Evolutionary conservation across 2,329 filamentous ascomycete species (phyloP), one percentile per base, ranked within the genome.

Genomic region (Macrophomina phaseolina): DNA sequence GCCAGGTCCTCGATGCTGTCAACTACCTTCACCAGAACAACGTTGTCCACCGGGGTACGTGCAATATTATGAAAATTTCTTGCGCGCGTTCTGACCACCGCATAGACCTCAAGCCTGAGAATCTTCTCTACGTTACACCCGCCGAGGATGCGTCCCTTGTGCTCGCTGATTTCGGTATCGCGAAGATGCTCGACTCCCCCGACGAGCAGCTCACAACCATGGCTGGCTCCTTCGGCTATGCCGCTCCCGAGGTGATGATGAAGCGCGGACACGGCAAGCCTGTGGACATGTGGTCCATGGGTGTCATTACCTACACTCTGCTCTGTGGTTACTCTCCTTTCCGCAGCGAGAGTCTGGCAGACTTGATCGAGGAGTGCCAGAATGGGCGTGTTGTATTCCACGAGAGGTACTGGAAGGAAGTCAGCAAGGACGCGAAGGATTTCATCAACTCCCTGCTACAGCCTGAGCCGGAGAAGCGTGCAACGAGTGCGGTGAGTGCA

Each of bases 281-380:
- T 4, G 95, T 98, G 40, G 95, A 99, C 77, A 97, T 99, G 92
- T 99, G 95, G 95, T 98, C 95, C 3, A 87, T 99, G 81, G 95
- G 95, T 69, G 95, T 99, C 75, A 99, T 99, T 75, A 98, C 95
- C 49, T 99, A 99, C 81, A 99, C 95, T 16, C 86, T 99, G 34
- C 91, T 99, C 62, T 99, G 96, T 78, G 95, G 95, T 72, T 99
- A 99, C 83, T 97, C 94, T 52, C 95, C 95, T 23, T 99, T 99
- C 87, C 90, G 95, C 72, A 95, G 93, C 69, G 95, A 99, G 83
- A 97, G 92, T 74, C 85, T 99, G 58, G 87, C 91, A 71, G 95
- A 98, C 74, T 85, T 99, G 71, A 96, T 99, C 71, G 92, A 97
- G 70, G 95, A 99, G 81, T 98, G 94, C 82, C 93, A 88, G 74